Evolutionary conservation across 345 rosid species (phyloP).

Genomic region (Trapa incisa): DNA sequence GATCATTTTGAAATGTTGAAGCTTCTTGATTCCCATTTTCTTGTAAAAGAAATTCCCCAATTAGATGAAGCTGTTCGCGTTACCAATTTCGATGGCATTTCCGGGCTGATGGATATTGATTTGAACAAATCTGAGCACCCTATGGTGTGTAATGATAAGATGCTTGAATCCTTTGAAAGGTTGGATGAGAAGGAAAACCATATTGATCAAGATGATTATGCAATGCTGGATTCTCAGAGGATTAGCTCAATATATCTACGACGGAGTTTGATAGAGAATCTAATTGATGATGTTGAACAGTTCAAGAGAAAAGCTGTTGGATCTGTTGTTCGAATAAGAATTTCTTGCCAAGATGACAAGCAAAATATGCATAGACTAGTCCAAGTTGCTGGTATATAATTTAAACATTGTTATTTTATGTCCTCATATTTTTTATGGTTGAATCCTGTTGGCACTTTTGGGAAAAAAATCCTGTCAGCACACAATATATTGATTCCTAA

Average conservation of each 20-base stretch:
- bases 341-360: conserved; percentile 54
- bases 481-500: neutral
- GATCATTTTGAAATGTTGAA: conserved; percentile 85
- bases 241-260: conserved; percentile 56
- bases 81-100: conserved; percentile 22
- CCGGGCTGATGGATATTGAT: conserved; percentile 23
- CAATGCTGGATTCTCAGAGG: conserved; percentile 77
- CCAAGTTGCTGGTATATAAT: conserved; percentile 63
- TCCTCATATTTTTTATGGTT: neutral
- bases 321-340: conserved; percentile 67
- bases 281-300: conserved; percentile 49
- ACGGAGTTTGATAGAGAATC: conserved; percentile 51
- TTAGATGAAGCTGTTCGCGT: conserved; percentile 18
- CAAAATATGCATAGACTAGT: conserved; percentile 73
- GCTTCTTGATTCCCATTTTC: conserved; percentile 74
- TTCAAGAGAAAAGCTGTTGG: conserved; percentile 72
- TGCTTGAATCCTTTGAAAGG: conserved; percentile 34
- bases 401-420: neutral
- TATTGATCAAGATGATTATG: conserved; percentile 40
- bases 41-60: conserved; percentile 30
- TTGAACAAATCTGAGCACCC: conserved; percentile 20
- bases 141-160: conserved; percentile 28
- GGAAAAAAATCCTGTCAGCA: neutral
- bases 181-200: conserved; percentile 31
- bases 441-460: neutral